Conservation (phyloP, 2,329 filamentous ascomycete genomes). For the Monilinia polystroma region DNA sequence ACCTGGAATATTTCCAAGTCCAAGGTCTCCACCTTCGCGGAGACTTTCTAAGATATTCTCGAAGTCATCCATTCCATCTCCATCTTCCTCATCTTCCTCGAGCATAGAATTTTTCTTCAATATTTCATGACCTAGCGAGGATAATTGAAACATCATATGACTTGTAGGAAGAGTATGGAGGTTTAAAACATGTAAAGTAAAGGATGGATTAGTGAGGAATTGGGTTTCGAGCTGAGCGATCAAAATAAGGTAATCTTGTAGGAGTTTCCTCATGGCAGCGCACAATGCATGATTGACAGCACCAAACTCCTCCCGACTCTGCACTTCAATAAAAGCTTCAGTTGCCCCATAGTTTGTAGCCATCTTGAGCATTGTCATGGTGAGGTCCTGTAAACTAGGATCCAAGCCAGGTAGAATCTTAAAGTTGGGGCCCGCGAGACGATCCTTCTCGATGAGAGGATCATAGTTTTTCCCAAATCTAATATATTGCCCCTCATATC, state of each 20-base stretch:
- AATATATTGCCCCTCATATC: conserved; percentile 96
- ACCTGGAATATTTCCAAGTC: conserved; percentile 72
- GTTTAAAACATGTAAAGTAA: conserved; percentile 91
- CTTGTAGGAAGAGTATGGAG: conserved; percentile 86
- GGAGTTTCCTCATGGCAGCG: conserved; percentile 84
- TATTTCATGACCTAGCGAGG: conserved; percentile 82
- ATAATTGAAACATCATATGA: conserved; percentile 89
- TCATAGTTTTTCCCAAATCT: conserved; percentile 82
- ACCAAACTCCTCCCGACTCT: conserved; percentile 89
- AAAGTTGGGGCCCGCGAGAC: conserved; percentile 78
- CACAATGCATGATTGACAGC: conserved; percentile 94
- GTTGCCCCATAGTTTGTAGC: conserved; percentile 90
- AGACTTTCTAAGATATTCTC: conserved; percentile 92
- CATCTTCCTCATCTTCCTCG: conserved; percentile 72
- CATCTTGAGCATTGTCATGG: conserved; percentile 86
- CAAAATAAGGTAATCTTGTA: conserved; percentile 92
- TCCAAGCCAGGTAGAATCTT: conserved; percentile 80
- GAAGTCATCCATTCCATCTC: conserved; percentile 67
- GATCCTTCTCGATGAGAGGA: conserved; percentile 79
- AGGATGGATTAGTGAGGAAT: conserved; percentile 80
- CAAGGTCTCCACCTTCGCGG: conserved; percentile 79
- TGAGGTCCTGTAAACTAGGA: conserved; percentile 85
- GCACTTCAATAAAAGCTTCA: conserved; percentile 90
- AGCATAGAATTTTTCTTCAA: conserved; percentile 84
- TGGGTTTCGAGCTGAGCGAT: conserved; percentile 93